Conservation (phyloP, 345 rosid species). For the Eucalyptus lansdowneana region DNA sequence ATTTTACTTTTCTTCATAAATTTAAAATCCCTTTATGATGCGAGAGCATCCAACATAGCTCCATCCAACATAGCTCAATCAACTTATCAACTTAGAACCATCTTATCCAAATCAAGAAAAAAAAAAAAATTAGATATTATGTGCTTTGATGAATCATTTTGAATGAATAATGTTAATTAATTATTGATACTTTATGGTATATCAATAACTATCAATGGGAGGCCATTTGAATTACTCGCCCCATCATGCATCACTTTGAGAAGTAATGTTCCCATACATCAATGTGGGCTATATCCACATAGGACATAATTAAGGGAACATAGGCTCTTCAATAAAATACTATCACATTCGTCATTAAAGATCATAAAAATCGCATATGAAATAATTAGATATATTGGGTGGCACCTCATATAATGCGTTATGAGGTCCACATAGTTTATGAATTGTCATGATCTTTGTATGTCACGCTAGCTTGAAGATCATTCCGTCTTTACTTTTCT, state of each 20-base stretch:
- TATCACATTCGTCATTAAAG: background rate
- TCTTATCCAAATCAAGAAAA: no score
- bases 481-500: background rate
- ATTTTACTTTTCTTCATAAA: background rate
- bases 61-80: no score
- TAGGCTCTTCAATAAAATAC: background rate
- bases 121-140: no score
- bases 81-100: no score
- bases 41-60: no score
- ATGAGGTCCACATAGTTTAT: background rate
- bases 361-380: background rate
- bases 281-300: background rate
- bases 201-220: no score
- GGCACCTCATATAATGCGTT: no score
- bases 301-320: background rate
- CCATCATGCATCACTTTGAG: no score
- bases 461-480: background rate
- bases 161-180: no score
- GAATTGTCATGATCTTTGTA: background rate
- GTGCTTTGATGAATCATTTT: no score
- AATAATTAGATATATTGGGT: background rate
- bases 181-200: rapidly evolving
- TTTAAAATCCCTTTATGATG: no score
- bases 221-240: no score
- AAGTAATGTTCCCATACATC: background rate